These are phyloP conservation scores for Brasenia schreberi DNA, from an alignment of 164 flowering plant genomes.

Conservation along the genomic window DNA sequence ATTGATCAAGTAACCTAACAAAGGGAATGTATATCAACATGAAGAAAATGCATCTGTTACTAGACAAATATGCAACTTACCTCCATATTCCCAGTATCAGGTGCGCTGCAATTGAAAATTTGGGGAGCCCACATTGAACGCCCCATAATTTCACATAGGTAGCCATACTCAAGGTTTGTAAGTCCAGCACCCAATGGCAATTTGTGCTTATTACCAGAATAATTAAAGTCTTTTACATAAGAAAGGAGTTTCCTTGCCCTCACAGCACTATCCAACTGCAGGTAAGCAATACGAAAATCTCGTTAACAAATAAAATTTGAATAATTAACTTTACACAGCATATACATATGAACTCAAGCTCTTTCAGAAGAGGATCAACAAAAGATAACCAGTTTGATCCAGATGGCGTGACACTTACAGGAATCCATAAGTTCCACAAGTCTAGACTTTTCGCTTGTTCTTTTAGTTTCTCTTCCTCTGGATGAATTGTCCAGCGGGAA, in stretches of 20 bases:
- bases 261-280: slow-evolving; percentile 85
- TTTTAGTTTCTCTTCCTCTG: slow-evolving; percentile 82
- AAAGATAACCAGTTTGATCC: too few species aligned
- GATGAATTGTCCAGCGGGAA: slow-evolving; percentile 85
- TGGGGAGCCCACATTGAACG: slow-evolving; percentile 97
- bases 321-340: too few species aligned
- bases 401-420: slow-evolving; percentile 35
- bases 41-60: too few species aligned
- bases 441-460: slow-evolving; percentile 85
- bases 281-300: background rate
- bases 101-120: slow-evolving; percentile 90
- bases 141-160: slow-evolving; percentile 96
- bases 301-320: background rate
- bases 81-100: slow-evolving; percentile 99
- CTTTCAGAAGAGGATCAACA: too few species aligned
- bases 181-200: slow-evolving; percentile 74
- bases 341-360: too few species aligned
- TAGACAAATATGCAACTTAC: slow-evolving; percentile 20
- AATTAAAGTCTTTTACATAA: slow-evolving; percentile 16
- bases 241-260: slow-evolving; percentile 59
- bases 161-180: slow-evolving; percentile 94
- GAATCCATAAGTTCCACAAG: slow-evolving; percentile 86
- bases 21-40: too few species aligned
- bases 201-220: slow-evolving; percentile 14
- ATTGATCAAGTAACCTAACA: too few species aligned